Evolutionary conservation across 129 eudicot genomes (phyloP), one percentile per base, ranked within the genome.

Genomic region (Apium graveolens): DNA sequence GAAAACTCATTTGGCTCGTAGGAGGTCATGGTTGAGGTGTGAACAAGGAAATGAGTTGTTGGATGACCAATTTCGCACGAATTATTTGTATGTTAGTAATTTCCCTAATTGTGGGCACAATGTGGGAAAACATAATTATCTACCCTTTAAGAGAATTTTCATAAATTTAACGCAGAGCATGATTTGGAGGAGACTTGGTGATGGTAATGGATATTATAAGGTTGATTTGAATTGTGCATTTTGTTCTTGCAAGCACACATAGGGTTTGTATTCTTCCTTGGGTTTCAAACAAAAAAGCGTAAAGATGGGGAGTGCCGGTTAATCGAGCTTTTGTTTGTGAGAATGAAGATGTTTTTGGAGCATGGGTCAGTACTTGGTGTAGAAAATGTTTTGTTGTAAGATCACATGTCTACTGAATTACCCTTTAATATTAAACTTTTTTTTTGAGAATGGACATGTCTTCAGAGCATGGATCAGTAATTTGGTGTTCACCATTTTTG

Each of bases 271-370:
- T 81, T 91, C 97, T 12, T 85, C 41, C 90, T 91, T 48, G 96
- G 97, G 80, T 94, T 76, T 73, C 98, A 94, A 43, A 8, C 46
- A 43, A 43, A 2, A 38, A 38, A 6, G 41, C 41, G 5, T 38
- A 38, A 38, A 38, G 41, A 38, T 38, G 41, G 5, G 5, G 37
- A 35, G 98, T 91, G 78, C 96, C 93, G 2, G 93, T 88, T 78
- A 97, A 90, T 76, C 80, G 96, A 65, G 97, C 98, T 62, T 91
- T 88, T 80, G 97, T 94, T 1, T 94, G 96, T 80, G 96, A 90
- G 84, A 94, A 91, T 65, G 96, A 97, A 37, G 97, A 91, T 84
- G 98, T 94, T 32, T 90, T 97, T 13, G 97, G 98, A 26, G 98
- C 97, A 1, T 94, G 98, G 98, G 90, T 96, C 5, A 38, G 41